Evolutionary conservation across 306 rosid genomes (phyloP).

Genomic region (Inga laurina): DNA sequence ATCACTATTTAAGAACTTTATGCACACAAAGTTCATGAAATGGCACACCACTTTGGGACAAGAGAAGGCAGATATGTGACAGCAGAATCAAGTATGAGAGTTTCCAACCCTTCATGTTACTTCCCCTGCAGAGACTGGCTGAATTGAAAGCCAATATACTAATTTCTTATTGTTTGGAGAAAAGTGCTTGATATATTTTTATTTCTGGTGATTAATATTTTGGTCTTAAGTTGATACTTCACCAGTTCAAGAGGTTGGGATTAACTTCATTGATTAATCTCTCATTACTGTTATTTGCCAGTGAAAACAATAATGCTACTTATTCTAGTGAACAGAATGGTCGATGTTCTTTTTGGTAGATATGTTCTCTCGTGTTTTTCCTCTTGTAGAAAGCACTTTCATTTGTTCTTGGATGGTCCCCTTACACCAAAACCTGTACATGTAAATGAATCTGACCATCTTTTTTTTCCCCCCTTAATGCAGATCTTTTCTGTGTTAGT

Average conservation of each 20-base stretch:
- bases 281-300: neutral
- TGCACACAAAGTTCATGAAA: neutral
- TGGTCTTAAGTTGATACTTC: neutral
- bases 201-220: neutral
- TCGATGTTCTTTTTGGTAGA: neutral
- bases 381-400: neutral
- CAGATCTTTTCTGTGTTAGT: slow-evolving; percentile 61
- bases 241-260: neutral
- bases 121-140: neutral
- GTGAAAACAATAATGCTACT: neutral
- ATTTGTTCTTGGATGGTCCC: neutral
- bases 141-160: neutral
- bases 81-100: neutral
- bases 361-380: neutral
- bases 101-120: neutral
- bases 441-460: neutral
- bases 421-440: neutral
- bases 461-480: neutral
- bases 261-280: neutral
- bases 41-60: neutral
- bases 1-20: neutral
- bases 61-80: neutral
- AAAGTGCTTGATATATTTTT: neutral
- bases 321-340: neutral
- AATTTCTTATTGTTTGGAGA: neutral